Evolutionary conservation across 768 basidiomycete species (phyloP), one percentile per base, ranked within the genome.

Genomic region (Dendrothele bispora): DNA sequence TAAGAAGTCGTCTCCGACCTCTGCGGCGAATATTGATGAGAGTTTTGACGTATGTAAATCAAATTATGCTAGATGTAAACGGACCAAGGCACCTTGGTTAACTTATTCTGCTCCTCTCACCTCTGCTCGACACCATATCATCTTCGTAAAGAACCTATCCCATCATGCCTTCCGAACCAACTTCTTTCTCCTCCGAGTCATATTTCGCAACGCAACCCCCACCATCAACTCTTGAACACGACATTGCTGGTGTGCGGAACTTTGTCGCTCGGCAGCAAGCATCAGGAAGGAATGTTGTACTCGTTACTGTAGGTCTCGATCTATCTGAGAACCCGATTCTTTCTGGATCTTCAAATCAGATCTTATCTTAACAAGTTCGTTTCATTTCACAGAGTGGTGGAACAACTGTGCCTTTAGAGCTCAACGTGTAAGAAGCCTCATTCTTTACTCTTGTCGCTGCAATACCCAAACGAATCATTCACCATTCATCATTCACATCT

Each of bases 351-450:
- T n/a, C n/a, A n/a, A n/a, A n/a, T n/a, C n/a, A n/a, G n/a, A n/a
- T n/a, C n/a, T n/a, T n/a, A n/a, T n/a, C n/a, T n/a, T n/a, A n/a
- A n/a, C n/a, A n/a, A n/a, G n/a, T n/a, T n/a, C n/a, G n/a, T n/a
- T n/a, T n/a, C n/a, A 54, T 43, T 37, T 36, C 46, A 40, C 50
- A 98, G 97, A 98, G 95, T 64, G 97, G 95, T 46, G 95, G 97
- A 50, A 99, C 97, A 15, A 98, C 95, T 2, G 95, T 98, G 6
- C 95, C 95, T 3, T 72, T 99, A 50, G 97, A 99, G 74, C 89
- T 94, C 75, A 98, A 98, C 62, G 94, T 98, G 97, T 98, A 78
- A 84, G 95, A 75, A 46, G 40, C 27, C 28, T 35, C 27, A 37
- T 11, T 18, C 26, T 22, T 7, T 42, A 21, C 25, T 17, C n/a